Base-by-base conservation (phyloP, 495 filamentous ascomycete genomes). In the Xylona heveae region DNA sequence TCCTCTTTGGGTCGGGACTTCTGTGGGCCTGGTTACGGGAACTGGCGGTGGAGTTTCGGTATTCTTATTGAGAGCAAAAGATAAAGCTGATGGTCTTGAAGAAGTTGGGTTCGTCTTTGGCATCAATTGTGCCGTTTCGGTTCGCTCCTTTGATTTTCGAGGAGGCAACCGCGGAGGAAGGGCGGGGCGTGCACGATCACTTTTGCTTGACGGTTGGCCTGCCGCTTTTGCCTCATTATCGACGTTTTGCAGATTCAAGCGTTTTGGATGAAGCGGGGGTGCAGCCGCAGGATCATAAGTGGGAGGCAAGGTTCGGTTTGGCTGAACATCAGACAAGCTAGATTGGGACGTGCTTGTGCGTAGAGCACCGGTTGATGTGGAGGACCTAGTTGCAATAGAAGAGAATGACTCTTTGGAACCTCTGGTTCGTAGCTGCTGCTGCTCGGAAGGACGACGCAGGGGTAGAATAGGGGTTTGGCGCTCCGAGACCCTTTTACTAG, bases 211-310 rank as follows among this genome's bases (percentile, higher is more conserved):
- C 8, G 44, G 41, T 12, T 26, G 36, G 6, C 30, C 33, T 2
- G 24, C 34, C 3, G 18, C 28, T 21, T 34, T 29, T 5, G 10
- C n/a, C 24, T 23, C 25, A 24, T 30, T 31, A 6, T 27, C 27
- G 23, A 28, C n/a, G 6, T 24, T 24, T 1, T 26, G 25, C 13
- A 19, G 12, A 5, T 25, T 17, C 9, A 28, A 17, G 30, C 22
- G 45, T 34, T 50, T 55, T 1, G 55, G 55, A 22, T 61, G 62
- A 19, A 66, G 39, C 6, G 50, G 46, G 26, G 60, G 60, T 20
- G 63, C 41, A 2, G 54, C 51, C 6, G 50, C 36, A 29, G 49
- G 54, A 13, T 55, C 55, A 50, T 57, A 65, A 30, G 56, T 50
- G 8, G 61, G 61, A 15, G 48, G 44, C 25, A 40, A 38, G 4